Base-by-base conservation (phyloP, 306 rosid species). In the Citrullus mucosospermus region DNA sequence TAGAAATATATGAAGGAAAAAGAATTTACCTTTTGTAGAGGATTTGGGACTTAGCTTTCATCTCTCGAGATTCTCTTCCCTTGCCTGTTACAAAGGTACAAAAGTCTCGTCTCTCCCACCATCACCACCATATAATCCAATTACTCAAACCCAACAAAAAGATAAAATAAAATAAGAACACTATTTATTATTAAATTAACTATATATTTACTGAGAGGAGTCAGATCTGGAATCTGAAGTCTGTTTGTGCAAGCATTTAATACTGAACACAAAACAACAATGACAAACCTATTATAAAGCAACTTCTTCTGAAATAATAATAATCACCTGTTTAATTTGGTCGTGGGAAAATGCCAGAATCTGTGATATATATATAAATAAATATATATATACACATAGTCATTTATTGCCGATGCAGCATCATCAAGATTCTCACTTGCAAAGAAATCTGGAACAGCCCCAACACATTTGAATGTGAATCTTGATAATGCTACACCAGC, bases 341-440 rank as follows among this genome's bases (percentile, higher is more conserved):
- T 56, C 60, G 61, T 56, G 61, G 61, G 61, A 56, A 56, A 56
- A 56, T 6, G 32, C 6, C 62, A 57, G 62, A 62, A 62, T 62
- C 69, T 62, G n/a, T 1, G 1, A 0, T 32, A 32, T 32, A 32
- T 32, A 32, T 32, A 32, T 2, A 32, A 25, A 25, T 25, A 25
- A 25, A 25, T 53, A 60, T 58, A 4, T 2, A 14, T 1, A 60
- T 60, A 28, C 30, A 32, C 14, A 34, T 13, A 62, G 70, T 66
- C 14, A 25, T 36, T 72, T 1, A 72, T 72, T 46, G 97, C 96
- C 60, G 96, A 91, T 92, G 98, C 97, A 92, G 97, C 98, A 95
- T 95, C 98, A 95, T 95, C 98, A 92, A 95, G 98, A 95, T 92
- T 95, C 98, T 91, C 97, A 92, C 54, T 79, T 78, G 79, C 78